Base-by-base conservation (phyloP, 192 early-diverging fungal genomes). In the Dissophora globulifera region DNA sequence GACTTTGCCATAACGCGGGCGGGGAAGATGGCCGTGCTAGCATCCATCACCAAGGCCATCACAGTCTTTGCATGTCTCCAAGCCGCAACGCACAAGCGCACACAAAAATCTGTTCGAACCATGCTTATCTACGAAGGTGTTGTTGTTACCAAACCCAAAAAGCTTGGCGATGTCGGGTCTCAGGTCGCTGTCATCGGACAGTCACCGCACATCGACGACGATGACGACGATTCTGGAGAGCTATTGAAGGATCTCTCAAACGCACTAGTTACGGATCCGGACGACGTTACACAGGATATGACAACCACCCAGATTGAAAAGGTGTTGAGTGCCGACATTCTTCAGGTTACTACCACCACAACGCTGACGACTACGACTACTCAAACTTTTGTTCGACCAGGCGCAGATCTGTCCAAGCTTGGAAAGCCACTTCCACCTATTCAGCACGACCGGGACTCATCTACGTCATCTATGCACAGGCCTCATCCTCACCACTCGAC, bases 1-100 rank as follows among this genome's bases (percentile, higher is more conserved):
- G 89, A 90, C 29, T 88, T 90, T 50, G 83, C 72, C 46, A 66
- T 88, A 26, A 81, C 84, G 17, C 84, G 88, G 62, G 67, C 85
- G 27, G 91, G 91, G 7, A 83, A 84, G 25, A 82, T 96, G 60
- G 83, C 86, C 23, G 87, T 90, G 35, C 69, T 92, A 23, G 85
- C 92, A 26, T 82, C 90, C 17, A 72, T 96, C 16, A 83, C 93
- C 15, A 95, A 95, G 64, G 92, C 94, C 2, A 58, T 97, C 26
- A 91, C 91, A 0, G 93, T 93, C 7, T 97, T 92, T 83, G 91
- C 91, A 0, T 88, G 93, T 55, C 75, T 96, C n/a, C 93, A 95
- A 64, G 84, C 88, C 19, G 91, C 93, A 15, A 96, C 91, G 11
- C 87, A 87, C 55, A 83, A 87, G 7, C 84, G 88, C 15, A 81